Conservation (phyloP, 2,329 filamentous ascomycete species). For the Macrophomina phaseolina region DNA sequence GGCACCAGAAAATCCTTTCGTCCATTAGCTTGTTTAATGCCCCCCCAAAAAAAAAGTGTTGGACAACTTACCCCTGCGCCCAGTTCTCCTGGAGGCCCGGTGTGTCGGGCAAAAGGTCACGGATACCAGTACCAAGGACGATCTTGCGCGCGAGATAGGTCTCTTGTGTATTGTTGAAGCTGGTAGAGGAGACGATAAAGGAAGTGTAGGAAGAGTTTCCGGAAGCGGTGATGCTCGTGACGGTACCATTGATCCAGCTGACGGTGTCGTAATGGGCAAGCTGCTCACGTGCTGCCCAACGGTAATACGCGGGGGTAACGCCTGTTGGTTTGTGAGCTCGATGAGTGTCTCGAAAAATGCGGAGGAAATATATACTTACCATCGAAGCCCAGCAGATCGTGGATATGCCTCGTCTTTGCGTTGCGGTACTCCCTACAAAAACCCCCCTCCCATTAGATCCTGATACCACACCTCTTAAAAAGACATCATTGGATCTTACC, state of each 20-base stretch:
- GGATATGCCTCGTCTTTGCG: constrained; percentile 6
- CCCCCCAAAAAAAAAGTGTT: too few species aligned
- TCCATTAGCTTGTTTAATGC: too few species aligned
- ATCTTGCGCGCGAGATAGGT: background rate
- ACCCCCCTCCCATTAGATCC: too few species aligned
- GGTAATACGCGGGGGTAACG: constrained; percentile 17
- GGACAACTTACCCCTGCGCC: background rate
- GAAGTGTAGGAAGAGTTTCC: background rate
- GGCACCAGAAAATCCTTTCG: constrained; percentile 5
- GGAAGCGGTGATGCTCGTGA: background rate
- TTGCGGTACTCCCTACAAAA: constrained; percentile 48
- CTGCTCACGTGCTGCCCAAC: constrained; percentile 5
- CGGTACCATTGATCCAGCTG: constrained; percentile 1
- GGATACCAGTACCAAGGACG: constrained; percentile 2
- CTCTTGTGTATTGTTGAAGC: background rate
- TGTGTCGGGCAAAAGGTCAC: background rate
- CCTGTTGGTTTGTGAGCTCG: background rate
- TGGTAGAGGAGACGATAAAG: background rate
- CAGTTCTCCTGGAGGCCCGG: constrained; percentile 6
- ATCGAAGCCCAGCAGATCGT: constrained; percentile 17
- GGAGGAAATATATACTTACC: background rate
- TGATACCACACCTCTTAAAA: too few species aligned
- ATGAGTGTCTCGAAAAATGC: too few species aligned
- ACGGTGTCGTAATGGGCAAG: constrained; percentile 7
- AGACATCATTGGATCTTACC: background rate